These are phyloP conservation scores for sunflower (Helianthus annuus) DNA, from an alignment of 129 eudicot genomes.

Conservation along the genomic window HanXRQr2.0-SUNRISE NC_035441.2:165076331-165076830, in stretches of 20 bases:
- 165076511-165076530: constrained; percentile 55
- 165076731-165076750: constrained; percentile 27
- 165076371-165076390: background rate
- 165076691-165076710: constrained; percentile 49
- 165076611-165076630: constrained; percentile 78
- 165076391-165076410: background rate
- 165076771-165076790: constrained; percentile 41
- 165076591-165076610: constrained; percentile 76
- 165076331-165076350: background rate
- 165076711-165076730: constrained; percentile 60
- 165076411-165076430: background rate
- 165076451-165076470: background rate
- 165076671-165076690: constrained; percentile 39
- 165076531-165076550: constrained; percentile 20
- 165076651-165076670: constrained; percentile 94
- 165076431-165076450: background rate
- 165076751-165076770: constrained; percentile 34
- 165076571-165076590: constrained; percentile 44
- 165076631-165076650: constrained; percentile 82
- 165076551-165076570: constrained; percentile 8
- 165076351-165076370: too few species aligned
- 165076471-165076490: constrained; percentile 61
- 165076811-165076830: constrained; percentile 56
- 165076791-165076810: constrained; percentile 59
- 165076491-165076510: constrained; percentile 83